phyloP scores from a whole-genome alignment of 2,329 filamentous ascomycete genomes.

The Teratosphaeria pseudoeucalypti region DNA sequence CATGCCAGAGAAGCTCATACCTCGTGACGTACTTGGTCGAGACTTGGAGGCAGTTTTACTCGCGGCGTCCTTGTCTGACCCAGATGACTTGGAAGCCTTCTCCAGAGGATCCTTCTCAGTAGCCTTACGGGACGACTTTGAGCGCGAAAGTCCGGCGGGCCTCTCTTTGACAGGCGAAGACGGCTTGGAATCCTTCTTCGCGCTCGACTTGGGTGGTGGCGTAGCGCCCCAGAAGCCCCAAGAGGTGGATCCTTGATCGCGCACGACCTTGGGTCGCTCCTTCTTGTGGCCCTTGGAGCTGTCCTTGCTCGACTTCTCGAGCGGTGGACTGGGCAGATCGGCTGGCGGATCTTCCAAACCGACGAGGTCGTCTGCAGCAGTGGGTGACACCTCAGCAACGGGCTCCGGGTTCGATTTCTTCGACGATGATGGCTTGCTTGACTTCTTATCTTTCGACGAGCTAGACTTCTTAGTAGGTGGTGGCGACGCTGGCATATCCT shows the following conservation, averaged over 20 bases:
- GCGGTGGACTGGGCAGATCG: slow-evolving; percentile 40
- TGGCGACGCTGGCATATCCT: slow-evolving; percentile 8
- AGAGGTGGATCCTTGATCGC: slow-evolving; percentile 49
- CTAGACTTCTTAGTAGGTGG: slow-evolving; percentile 9
- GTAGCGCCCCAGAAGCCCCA: slow-evolving; percentile 68
- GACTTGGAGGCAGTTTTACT: slow-evolving; percentile 39
- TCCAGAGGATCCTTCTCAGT: slow-evolving; percentile 45
- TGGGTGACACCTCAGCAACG: slow-evolving; percentile 8
- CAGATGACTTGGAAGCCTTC: slow-evolving; percentile 57
- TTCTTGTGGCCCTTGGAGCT: slow-evolving; percentile 55
- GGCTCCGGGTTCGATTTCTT: slow-evolving; percentile 16
- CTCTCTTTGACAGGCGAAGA: slow-evolving; percentile 32
- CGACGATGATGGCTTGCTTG: slow-evolving; percentile 18
- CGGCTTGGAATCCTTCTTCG: slow-evolving; percentile 31
- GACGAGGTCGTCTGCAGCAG: slow-evolving; percentile 16
- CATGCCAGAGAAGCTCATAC: slow-evolving; percentile 48
- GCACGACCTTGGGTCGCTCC: slow-evolving; percentile 66
- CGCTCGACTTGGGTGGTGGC: slow-evolving; percentile 19
- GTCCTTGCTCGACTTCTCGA: slow-evolving; percentile 32
- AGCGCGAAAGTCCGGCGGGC: slow-evolving; percentile 37
- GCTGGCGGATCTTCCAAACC: slow-evolving; percentile 23
- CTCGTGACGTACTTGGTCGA: slow-evolving; percentile 46
- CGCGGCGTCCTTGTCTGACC: slow-evolving; percentile 54
- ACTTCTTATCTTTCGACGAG: slow-evolving; percentile 19
- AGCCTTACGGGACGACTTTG: slow-evolving; percentile 46